Base-by-base conservation (phyloP, 768 basidiomycete genomes). In the Leccinum incarnatum region DNA sequence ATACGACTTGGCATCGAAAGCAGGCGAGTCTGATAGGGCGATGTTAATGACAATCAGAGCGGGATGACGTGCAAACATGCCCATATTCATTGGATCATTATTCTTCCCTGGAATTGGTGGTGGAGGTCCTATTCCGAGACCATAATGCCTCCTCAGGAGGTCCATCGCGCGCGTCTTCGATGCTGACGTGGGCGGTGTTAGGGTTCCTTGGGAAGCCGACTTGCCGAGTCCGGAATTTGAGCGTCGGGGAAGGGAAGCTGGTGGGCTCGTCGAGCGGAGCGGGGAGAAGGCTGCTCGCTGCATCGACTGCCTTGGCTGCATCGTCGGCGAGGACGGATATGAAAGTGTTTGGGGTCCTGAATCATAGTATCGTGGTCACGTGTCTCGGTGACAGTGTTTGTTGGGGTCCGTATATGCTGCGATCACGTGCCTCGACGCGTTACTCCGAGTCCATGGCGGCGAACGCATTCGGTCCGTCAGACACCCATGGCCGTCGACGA, bases 121-220 rank as follows among this genome's bases (percentile, higher is more conserved):
- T 12, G 90, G 92, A 32, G 84, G 84, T 0, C 86, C 87, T n/a
- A 90, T 75, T 17, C 86, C 89, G 27, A 95, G 74, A 5, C 92
- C 91, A 79, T 95, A 95, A 67, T 95, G 93, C 63, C 91, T 92
- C 66, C 93, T 79, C 53, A 95, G 67, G 51, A 94, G 70, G 69
- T 93, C 91, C 63, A 88, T 79, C 12, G 92, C 92, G 15, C 86
- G 78, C 19, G 81, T 76, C 65, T 85, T 86, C 21, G 69, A 60
- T 32, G 69, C 66, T 23, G 73, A 69, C 45, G 71, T 70, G 11
- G 74, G 67, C 27, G 77, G 62, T 19, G 72, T 53, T 25, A 64
- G 57, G n/a, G 66, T 53, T 42, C 60, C 65, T 42, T 67, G 65
- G 7, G 73, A 63, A 42, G 60, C 55, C 63, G 67, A 40, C 65